A percentile compares a stretch with the other conserved stretches of the same genome.
These are phyloP conservation scores for Phaeosphaeria sp. DNA, from an alignment of 2,329 filamentous ascomycete species.

Conservation along the genomic window DNA sequence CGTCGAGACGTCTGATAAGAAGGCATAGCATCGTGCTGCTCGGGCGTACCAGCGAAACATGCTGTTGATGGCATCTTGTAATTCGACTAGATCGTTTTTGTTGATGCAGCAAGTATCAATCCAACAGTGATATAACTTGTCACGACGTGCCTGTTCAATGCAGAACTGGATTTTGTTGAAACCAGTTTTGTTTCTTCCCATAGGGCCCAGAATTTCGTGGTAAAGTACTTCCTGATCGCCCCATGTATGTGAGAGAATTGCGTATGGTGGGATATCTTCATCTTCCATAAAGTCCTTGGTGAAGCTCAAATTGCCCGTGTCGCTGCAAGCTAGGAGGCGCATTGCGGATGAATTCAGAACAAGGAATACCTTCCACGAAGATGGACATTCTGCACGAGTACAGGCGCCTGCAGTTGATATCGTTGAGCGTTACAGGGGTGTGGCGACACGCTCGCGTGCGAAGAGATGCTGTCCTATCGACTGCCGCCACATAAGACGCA, in stretches of 20 bases:
- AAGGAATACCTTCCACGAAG: not conserved
- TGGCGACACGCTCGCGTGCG: not conserved
- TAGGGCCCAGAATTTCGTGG: slow-evolving; percentile 4
- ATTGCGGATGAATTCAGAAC: not conserved
- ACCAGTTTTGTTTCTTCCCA: slow-evolving; percentile 3
- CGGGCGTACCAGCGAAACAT: slow-evolving; percentile 11
- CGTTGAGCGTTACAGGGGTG: not conserved
- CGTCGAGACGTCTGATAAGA: slow-evolving; percentile 8
- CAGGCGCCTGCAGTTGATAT: not conserved
- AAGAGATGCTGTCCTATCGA: not conserved
- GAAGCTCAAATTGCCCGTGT: not conserved
- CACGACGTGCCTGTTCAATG: slow-evolving; percentile 2
- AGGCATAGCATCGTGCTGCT: slow-evolving; percentile 5
- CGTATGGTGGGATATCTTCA: slow-evolving; percentile 9
- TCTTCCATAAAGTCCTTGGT: slow-evolving; percentile 1
- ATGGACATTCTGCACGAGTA: not conserved
- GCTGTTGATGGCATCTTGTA: slow-evolving; percentile 6
- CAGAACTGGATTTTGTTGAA: slow-evolving; percentile 11
- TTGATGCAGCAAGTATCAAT: slow-evolving; percentile 13
- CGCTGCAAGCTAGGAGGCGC: slow-evolving; percentile 3
- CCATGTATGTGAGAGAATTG: slow-evolving; percentile 16
- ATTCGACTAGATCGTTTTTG: slow-evolving; percentile 1
- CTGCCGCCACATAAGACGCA: not conserved
- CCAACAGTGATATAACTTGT: slow-evolving; percentile 6
- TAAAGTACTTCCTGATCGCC: slow-evolving; percentile 7